Conservation (phyloP, 495 filamentous ascomycete species). For the Usnea hakonensis region DNA sequence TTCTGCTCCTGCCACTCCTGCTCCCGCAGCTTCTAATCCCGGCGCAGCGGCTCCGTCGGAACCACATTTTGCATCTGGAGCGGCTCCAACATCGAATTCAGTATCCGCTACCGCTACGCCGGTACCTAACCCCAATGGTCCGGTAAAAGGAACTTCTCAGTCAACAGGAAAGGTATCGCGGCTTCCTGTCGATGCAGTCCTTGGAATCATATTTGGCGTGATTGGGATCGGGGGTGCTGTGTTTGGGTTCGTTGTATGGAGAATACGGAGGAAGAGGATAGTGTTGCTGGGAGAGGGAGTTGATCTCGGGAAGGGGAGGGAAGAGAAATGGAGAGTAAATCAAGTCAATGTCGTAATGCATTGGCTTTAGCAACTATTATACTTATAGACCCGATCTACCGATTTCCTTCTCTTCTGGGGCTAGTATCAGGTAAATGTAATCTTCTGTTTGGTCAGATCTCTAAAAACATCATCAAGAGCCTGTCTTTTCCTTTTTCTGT, state of each 20-base stretch:
- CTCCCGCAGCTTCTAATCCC: not conserved
- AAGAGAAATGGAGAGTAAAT: not conserved
- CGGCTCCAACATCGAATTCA: not conserved
- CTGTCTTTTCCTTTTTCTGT: slow-evolving; percentile 46
- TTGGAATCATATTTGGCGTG: not conserved
- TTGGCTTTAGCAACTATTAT: not conserved
- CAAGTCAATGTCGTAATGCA: not conserved
- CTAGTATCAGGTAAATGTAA: slow-evolving; percentile 24
- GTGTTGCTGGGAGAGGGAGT: not conserved
- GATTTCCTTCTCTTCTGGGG: not conserved
- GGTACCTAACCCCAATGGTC: too few relatives aligned
- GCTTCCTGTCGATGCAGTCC: not conserved
- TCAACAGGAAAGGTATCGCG: not conserved
- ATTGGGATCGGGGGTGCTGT: not conserved
- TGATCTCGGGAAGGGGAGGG: too few relatives aligned
- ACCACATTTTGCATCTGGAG: not conserved
- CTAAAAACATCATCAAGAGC: slow-evolving; percentile 39
- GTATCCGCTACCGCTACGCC: not conserved
- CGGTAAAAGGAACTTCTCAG: not conserved
- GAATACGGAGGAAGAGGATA: not conserved
- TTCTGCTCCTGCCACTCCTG: not conserved
- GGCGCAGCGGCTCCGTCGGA: not conserved
- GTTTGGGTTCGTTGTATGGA: not conserved
- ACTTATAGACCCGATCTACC: not conserved
- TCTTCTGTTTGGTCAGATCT: slow-evolving; percentile 30